These are phyloP conservation scores for Kregervanrija pseudodelftensis DNA, from an alignment of 805 yeast genomes.

Conservation along the genomic window DNA sequence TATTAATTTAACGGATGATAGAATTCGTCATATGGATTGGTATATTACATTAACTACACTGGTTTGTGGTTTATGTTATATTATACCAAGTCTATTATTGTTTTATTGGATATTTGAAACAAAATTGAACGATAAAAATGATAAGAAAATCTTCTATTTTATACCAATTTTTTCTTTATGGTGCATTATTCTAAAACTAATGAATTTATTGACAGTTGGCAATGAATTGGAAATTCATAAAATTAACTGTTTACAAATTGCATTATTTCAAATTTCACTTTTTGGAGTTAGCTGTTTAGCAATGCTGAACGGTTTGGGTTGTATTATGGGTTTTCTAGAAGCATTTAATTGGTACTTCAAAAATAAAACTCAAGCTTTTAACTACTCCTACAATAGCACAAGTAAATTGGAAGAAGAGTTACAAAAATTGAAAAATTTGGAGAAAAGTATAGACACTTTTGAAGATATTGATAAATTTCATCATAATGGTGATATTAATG, in stretches of 20 bases:
- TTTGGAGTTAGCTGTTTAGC: slow-evolving; percentile 47
- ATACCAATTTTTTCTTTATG: slow-evolving; percentile 21
- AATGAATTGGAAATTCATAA: slow-evolving; percentile 2
- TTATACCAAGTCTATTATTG: slow-evolving; percentile 35
- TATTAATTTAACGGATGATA: slow-evolving; percentile 15
- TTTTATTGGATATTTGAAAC: slow-evolving; percentile 7
- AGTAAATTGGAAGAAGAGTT: too few relatives aligned
- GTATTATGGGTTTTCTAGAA: slow-evolving; percentile 37
- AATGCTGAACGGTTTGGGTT: slow-evolving; percentile 45
- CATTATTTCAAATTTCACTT: slow-evolving; percentile 39
- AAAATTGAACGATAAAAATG: background rate
- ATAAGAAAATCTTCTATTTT: slow-evolving; percentile 3
- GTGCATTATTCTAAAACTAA: slow-evolving; percentile 30
- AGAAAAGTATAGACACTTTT: too few relatives aligned
- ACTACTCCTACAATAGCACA: too few relatives aligned
- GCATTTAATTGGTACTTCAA: slow-evolving; percentile 8
- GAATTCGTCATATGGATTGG: slow-evolving; percentile 30
- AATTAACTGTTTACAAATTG: slow-evolving; percentile 18
- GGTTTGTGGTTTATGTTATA: slow-evolving; percentile 32
- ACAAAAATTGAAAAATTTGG: too few relatives aligned
- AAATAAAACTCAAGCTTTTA: too few relatives aligned
- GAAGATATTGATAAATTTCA: background rate
- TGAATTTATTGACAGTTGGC: background rate
- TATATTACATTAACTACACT: slow-evolving; percentile 32
- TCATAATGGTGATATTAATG: slow-evolving; percentile 1